Evolutionary conservation across 768 basidiomycete genomes (phyloP).

Genomic region (Boletus pseudo-olivaceus): DNA sequence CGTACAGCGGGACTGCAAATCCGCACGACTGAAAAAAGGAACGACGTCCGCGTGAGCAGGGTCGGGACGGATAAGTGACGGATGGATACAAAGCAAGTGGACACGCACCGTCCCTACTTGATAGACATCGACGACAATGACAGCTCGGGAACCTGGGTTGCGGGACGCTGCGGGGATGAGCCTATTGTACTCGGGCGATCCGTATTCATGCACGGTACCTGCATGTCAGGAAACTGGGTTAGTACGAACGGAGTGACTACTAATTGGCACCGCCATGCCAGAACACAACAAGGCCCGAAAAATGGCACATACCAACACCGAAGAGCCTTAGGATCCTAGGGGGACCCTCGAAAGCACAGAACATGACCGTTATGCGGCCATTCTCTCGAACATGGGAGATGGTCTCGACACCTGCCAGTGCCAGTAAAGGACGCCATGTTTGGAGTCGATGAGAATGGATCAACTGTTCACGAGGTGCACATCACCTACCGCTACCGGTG

Average conservation of each 20-base stretch:
- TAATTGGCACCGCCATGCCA: too few species aligned
- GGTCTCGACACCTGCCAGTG: constrained; percentile 49
- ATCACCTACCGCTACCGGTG: constrained; percentile 64
- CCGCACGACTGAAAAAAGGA: constrained; percentile 58
- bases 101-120: constrained; percentile 49
- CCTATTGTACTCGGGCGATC: constrained; percentile 54
- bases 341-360: constrained; percentile 59
- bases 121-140: constrained; percentile 57
- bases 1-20: constrained; percentile 59
- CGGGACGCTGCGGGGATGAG: constrained; percentile 47
- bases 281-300: background rate
- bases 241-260: background rate
- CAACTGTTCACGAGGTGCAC: background rate
- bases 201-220: constrained; percentile 64
- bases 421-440: background rate
- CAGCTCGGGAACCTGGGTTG: constrained; percentile 55
- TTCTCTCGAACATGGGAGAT: constrained; percentile 63
- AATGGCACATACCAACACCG: constrained; percentile 44
- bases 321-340: constrained; percentile 57
- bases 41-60: background rate
- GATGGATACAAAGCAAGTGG: background rate
- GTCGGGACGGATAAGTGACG: background rate
- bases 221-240: background rate
- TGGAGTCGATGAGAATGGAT: background rate
- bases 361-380: constrained; percentile 59